Evolutionary conservation across 148 eudicot species (phyloP).

Genomic region (Euryodendron excelsum): DNA sequence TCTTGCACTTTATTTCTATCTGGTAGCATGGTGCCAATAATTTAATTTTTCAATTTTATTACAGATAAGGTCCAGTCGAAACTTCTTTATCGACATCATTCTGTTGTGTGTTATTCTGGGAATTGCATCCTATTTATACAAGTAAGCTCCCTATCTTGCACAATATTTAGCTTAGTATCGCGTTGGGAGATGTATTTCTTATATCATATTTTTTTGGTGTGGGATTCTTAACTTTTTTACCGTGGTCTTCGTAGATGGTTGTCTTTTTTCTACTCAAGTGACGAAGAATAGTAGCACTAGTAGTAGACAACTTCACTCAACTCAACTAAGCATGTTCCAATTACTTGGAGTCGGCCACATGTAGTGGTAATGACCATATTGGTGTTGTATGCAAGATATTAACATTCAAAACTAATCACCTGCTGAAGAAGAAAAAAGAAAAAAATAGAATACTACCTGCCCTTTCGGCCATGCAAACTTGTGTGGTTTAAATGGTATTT

Average conservation of each 20-base stretch:
- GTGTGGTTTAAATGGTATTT: background rate
- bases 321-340: background rate
- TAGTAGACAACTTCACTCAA: background rate
- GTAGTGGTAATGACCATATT: background rate
- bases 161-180: background rate
- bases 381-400: background rate
- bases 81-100: conserved; percentile 78
- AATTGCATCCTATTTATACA: conserved; percentile 89
- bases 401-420: background rate
- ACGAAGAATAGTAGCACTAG: background rate
- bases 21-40: background rate
- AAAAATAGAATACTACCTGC: background rate
- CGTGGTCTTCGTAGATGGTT: background rate
- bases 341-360: too few relatives aligned
- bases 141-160: conserved; percentile 46
- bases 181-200: background rate
- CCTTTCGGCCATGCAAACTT: background rate
- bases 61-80: conserved; percentile 81
- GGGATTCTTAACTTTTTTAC: background rate
- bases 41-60: background rate
- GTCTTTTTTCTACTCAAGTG: background rate
- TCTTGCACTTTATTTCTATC: background rate
- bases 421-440: background rate
- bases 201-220: background rate
- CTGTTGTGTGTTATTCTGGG: conserved; percentile 84